These are phyloP conservation scores for Basidiobolus meristosporus DNA, from an alignment of 371 early-diverging fungal genomes.

Conservation along the genomic window DNA sequence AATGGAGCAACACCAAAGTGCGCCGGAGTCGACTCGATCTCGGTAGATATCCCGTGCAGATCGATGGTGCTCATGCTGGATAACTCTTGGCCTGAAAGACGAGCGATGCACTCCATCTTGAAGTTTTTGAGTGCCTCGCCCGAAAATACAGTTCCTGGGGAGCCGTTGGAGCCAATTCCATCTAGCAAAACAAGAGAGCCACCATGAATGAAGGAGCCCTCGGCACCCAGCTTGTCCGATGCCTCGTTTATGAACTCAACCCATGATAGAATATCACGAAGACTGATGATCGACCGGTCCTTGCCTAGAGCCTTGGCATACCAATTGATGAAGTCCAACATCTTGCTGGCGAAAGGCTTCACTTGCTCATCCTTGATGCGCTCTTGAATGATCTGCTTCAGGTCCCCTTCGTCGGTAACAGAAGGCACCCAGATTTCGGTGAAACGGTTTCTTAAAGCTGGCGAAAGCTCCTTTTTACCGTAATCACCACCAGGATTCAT, in stretches of 20 bases:
- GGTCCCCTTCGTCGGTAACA: slow-evolving; percentile 59
- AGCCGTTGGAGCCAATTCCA: slow-evolving; percentile 78
- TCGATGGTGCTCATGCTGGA: slow-evolving; percentile 1
- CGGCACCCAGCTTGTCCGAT: slow-evolving; percentile 12
- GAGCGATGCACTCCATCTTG: slow-evolving; percentile 1
- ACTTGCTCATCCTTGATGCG: slow-evolving; percentile 15
- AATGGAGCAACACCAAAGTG: slow-evolving; percentile 60
- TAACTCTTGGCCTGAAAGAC: too few species aligned
- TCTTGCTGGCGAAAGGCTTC: slow-evolving; percentile 10
- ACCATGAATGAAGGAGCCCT: slow-evolving; percentile 72
- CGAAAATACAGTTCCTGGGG: slow-evolving; percentile 33
- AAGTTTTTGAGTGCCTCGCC: slow-evolving; percentile 13
- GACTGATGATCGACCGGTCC: slow-evolving; percentile 27
- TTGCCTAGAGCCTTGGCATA: slow-evolving; percentile 6
- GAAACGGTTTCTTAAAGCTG: slow-evolving; percentile 97
- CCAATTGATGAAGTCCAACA: slow-evolving; percentile 36
- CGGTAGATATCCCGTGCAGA: slow-evolving; percentile 4
- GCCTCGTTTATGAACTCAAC: slow-evolving; percentile 45
- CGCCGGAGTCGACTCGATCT: slow-evolving; percentile 14
- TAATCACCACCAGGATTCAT: slow-evolving; percentile 99
- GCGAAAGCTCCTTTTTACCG: slow-evolving; percentile 99
- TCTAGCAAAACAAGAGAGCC: slow-evolving; percentile 87
- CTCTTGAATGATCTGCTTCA: slow-evolving; percentile 50
- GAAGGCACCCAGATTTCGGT: slow-evolving; percentile 97
- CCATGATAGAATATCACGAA: slow-evolving; percentile 92